Evolutionary conservation across 225 moss, liverwort and hornwort genomes (phyloP).

Genomic region (Anthoceros angustus): DNA sequence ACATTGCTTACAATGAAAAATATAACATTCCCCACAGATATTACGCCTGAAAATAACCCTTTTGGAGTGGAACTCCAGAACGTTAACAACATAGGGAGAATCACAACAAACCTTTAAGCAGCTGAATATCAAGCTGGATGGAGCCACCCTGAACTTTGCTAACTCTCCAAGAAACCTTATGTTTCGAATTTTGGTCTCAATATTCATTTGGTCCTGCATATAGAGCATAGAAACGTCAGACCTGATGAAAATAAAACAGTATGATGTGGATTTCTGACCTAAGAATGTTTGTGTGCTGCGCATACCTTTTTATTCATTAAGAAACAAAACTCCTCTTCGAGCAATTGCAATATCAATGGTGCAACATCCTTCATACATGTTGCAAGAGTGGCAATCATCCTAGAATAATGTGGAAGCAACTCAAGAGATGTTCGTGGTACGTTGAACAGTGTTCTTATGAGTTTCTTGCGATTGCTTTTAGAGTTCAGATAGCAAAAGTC

Average conservation of each 20-base stretch:
- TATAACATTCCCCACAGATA: neutral
- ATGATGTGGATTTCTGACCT: too few species aligned
- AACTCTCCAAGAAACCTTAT: conserved; percentile 92
- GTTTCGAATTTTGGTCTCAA: conserved; percentile 97
- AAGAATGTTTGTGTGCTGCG: too few species aligned
- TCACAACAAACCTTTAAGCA: conserved; percentile 58
- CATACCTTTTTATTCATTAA: conserved; percentile 90
- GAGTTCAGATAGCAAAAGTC: conserved; percentile 99
- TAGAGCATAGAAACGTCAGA: neutral
- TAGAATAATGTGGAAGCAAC: conserved; percentile 91
- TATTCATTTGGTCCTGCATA: conserved; percentile 93
- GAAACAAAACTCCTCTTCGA: conserved; percentile 94
- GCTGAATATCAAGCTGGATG: conserved; percentile 75
- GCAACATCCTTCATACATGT: conserved; percentile 98
- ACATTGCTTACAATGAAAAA: too few species aligned
- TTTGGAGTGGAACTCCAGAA: neutral
- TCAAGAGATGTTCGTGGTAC: conserved; percentile 92
- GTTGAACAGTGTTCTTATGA: conserved; percentile 71
- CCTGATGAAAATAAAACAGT: too few species aligned
- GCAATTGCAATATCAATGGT: conserved; percentile 72
- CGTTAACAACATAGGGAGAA: neutral
- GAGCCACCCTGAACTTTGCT: conserved; percentile 85
- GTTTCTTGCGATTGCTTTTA: conserved; percentile 96
- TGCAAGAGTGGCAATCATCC: conserved; percentile 95
- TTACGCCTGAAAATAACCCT: neutral